Conservation (phyloP, 495 filamentous ascomycete species). For the Tuber melanosporum region DNA sequence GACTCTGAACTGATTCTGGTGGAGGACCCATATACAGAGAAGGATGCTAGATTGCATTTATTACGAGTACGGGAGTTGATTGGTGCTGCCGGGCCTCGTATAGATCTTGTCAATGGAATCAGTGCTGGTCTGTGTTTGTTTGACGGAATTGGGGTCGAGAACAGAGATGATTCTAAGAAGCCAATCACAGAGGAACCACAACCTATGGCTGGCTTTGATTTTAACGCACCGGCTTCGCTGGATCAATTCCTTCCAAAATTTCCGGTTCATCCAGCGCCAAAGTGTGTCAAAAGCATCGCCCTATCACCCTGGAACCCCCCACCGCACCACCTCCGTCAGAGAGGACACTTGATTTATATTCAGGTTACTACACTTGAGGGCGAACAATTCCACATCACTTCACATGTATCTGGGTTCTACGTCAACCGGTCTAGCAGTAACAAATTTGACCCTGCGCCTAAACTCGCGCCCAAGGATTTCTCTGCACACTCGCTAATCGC, state of each 20-base stretch:
- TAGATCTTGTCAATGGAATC: conserved; percentile 82
- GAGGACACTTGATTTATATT: conserved; percentile 89
- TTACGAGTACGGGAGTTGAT: conserved; percentile 85
- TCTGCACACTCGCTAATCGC: conserved; percentile 80
- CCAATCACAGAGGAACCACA: conserved; percentile 51
- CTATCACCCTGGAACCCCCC: conserved; percentile 95
- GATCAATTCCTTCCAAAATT: conserved; percentile 61
- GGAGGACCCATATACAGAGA: conserved; percentile 97
- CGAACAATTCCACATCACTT: conserved; percentile 86
- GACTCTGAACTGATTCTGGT: conserved; percentile 73
- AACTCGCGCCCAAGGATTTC: conserved; percentile 59
- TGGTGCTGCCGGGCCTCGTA: conserved; percentile 79
- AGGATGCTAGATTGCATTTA: conserved; percentile 92
- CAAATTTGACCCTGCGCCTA: conserved; percentile 86
- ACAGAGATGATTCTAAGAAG: conserved; percentile 46
- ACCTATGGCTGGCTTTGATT: conserved; percentile 63
- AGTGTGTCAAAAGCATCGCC: conserved; percentile 80
- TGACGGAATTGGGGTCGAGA: conserved; percentile 58
- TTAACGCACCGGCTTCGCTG: conserved; percentile 60
- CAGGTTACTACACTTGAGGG: conserved; percentile 82
- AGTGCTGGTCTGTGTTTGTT: conserved; percentile 81
- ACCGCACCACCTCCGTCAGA: conserved; percentile 79
- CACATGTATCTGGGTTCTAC: conserved; percentile 89
- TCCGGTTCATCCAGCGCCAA: conserved; percentile 60
- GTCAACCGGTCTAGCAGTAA: conserved; percentile 85